phyloP scores from a whole-genome alignment of 202 grass and related monocot genomes.

The Carex arenaria region DNA sequence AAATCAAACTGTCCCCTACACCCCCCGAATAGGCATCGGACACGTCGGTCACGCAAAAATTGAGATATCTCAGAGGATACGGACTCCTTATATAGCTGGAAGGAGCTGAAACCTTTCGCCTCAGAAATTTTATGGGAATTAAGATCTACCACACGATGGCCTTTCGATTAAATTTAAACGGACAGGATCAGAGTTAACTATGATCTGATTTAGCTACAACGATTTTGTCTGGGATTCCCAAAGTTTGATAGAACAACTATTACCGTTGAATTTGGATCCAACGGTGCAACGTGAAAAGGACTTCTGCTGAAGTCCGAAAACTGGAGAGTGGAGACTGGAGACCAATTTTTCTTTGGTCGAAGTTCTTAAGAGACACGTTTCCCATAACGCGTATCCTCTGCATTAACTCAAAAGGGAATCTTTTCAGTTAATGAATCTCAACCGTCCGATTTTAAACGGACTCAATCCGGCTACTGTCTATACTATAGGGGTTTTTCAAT shows the following conservation, averaged over 20 bases:
- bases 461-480: too few relatives aligned
- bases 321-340: background rate
- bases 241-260: background rate
- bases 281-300: background rate
- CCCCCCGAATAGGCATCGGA: too few relatives aligned
- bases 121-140: background rate
- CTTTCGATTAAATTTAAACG: background rate
- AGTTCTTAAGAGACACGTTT: background rate
- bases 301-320: too few relatives aligned
- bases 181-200: background rate
- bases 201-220: background rate
- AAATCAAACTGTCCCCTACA: too few relatives aligned
- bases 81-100: background rate
- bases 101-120: background rate
- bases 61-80: too few relatives aligned
- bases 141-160: background rate
- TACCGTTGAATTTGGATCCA: background rate
- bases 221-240: too few relatives aligned
- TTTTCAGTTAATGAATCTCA: too few relatives aligned
- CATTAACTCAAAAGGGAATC: too few relatives aligned
- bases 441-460: too few relatives aligned
- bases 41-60: too few relatives aligned
- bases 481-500: too few relatives aligned
- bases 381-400: too few relatives aligned
- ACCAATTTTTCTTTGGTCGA: background rate